Percentiles rank a stretch among this genome's conserved stretches.
phyloP scores from a whole-genome alignment of 2,329 filamentous ascomycete genomes.

The Cadophora luteo-olivacea region DNA sequence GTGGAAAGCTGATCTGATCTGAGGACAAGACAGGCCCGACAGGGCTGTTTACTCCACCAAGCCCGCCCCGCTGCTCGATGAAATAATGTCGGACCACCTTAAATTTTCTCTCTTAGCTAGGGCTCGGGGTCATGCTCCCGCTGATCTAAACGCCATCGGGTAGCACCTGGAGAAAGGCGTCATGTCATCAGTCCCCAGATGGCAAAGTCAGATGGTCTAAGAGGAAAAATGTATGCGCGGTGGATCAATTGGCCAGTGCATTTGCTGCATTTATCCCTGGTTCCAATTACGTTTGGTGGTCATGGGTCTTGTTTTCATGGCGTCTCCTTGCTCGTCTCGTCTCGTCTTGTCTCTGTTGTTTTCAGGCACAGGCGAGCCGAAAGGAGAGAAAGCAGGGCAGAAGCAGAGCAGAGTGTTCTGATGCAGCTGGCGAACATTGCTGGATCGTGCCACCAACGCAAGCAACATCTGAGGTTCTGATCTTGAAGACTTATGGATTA shows the following conservation, averaged over 20 bases:
- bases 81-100: not conserved
- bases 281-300: constrained; percentile 20
- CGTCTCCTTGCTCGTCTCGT: not conserved
- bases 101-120: not conserved
- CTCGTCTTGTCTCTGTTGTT: not conserved
- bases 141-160: constrained; percentile 11
- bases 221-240: not conserved
- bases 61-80: not conserved
- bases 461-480: not conserved
- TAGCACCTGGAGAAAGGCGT: not conserved
- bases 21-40: not conserved
- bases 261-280: constrained; percentile 4
- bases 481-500: not conserved
- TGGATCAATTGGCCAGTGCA: constrained; percentile 15
- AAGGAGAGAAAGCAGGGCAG: not conserved
- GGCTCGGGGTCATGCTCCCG: not conserved
- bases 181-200: constrained; percentile 14
- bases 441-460: not conserved
- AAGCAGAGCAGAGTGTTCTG: not conserved
- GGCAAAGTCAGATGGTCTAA: constrained; percentile 10
- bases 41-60: constrained; percentile 12
- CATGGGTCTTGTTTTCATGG: constrained; percentile 16
- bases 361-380: constrained; percentile 13
- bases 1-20: constrained; percentile 2
- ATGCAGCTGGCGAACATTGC: not conserved